Percentiles rank a stretch among this genome's conserved stretches.
phyloP scores from a whole-genome alignment of 208 protist genomes.

The Leishmania guyanensis region DNA sequence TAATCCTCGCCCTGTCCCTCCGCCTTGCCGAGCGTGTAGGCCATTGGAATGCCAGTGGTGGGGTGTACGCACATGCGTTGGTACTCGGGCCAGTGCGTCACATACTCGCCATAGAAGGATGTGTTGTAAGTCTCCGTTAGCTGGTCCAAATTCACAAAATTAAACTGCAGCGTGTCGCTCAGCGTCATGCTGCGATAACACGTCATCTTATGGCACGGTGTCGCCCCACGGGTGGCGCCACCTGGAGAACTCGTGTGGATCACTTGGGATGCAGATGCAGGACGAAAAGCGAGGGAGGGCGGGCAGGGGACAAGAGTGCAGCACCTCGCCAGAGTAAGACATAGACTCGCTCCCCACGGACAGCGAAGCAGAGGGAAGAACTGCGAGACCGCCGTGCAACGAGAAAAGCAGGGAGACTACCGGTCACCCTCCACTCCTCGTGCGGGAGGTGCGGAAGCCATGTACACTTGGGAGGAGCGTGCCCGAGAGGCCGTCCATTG shows the following conservation, averaged over 20 bases:
- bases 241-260: background rate
- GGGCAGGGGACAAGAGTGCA: background rate
- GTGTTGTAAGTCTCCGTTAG: slow-evolving; percentile 98
- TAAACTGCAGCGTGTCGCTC: slow-evolving; percentile 95
- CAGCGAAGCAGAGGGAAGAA: background rate
- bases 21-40: slow-evolving; percentile 97
- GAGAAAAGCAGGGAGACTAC: too few species aligned
- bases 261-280: background rate
- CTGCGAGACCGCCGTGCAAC: too few species aligned
- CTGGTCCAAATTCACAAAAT: slow-evolving; percentile 97
- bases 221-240: background rate
- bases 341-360: background rate
- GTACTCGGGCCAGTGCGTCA: slow-evolving; percentile 97
- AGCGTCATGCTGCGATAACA: slow-evolving; percentile 91
- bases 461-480: too few species aligned
- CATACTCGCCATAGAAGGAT: slow-evolving; percentile 98
- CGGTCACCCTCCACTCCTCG: too few species aligned
- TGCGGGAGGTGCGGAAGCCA: too few species aligned
- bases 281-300: background rate
- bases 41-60: slow-evolving; percentile 92
- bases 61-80: slow-evolving; percentile 92
- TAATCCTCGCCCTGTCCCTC: slow-evolving; percentile 95
- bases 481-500: too few species aligned
- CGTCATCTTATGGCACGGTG: slow-evolving; percentile 77
- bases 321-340: background rate